phyloP scores from a whole-genome alignment of 176 grass and related monocot genomes.

The Poa annua region DNA sequence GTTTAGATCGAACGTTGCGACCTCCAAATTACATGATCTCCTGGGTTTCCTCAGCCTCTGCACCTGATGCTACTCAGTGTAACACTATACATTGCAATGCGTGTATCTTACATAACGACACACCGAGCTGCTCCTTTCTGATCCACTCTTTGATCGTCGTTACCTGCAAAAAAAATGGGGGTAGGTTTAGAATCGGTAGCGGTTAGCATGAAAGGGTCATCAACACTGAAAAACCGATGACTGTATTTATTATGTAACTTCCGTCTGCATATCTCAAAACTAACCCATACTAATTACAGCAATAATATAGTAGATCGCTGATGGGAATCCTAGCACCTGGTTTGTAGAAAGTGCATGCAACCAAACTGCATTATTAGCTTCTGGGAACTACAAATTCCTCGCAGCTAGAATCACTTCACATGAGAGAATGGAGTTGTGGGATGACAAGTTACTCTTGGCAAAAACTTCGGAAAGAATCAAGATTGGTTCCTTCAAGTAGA shows the following conservation, averaged over 20 bases:
- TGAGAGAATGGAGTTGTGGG: neutral
- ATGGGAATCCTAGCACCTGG: neutral
- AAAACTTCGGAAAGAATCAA: neutral
- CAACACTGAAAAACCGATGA: neutral
- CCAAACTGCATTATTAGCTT: neutral
- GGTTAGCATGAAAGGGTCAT: neutral
- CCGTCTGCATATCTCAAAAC: neutral
- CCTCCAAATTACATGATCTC: constrained; percentile 34
- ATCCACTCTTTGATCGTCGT: constrained; percentile 75
- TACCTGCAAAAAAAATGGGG: constrained; percentile 50
- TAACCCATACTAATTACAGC: constrained; percentile 5
- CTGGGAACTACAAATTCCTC: neutral
- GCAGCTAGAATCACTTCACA: constrained; percentile 7
- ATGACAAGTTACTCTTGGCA: constrained; percentile 26
- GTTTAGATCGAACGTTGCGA: constrained; percentile 7
- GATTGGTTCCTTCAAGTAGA: neutral
- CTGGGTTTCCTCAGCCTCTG: constrained; percentile 26
- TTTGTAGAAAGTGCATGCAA: neutral
- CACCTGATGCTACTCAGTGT: constrained; percentile 40
- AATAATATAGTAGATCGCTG: neutral
- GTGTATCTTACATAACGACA: constrained; percentile 64
- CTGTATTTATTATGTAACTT: neutral
- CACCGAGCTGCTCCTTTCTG: constrained; percentile 73
- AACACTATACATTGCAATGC: constrained; percentile 51
- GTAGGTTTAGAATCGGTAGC: neutral